Evolutionary conservation across 2,329 filamentous ascomycete genomes (phyloP), one percentile per base, ranked within the genome.

Genomic region (Fusarium algeriense): DNA sequence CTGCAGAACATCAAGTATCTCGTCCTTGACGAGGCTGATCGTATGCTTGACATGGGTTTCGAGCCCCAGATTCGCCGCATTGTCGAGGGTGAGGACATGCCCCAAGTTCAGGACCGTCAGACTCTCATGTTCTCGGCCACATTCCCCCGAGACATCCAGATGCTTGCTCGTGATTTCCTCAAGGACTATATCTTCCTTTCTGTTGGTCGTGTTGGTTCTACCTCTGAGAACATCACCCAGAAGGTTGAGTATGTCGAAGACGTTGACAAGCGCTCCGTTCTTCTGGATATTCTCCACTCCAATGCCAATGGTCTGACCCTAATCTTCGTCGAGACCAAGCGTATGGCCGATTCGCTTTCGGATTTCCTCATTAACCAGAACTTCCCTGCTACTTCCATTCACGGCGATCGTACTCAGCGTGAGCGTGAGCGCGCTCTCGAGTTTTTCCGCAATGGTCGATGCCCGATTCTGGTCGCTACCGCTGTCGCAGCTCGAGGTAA

Each of bases 11-110:
- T 99, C 89, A 98, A 98, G 88, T 99, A 99, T 82, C 90, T 99
- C 70, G 94, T 99, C 77, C 93, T 99, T 60, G 96, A 99, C 78
- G 96, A 99, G 90, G 96, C 96, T 83, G 96, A 99, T 87, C 96
- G 96, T 83, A 99, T 99, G 96, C 89, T 99, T 88, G 96, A 99
- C 89, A 99, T 99, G 96, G 96, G 96, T 96, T 99, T 99, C 88
- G 96, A 99, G 88, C 96, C 96, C 79, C 96, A 99, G 86, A 99
- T 99, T 81, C 95, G 96, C 79, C 93, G 95, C 78, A 98, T 99
- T 79, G 96, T 99, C 48, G 95, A 98, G 85, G 94, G 94, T 67
- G 96, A 98, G 85, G 96, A 99, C 78, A 99, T 99, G 96, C 96
- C 96, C 63, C 83, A 84, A 57, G 93, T 95, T 67, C 85, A 90